A percentile compares a stretch with the other conserved stretches of the same genome.
phyloP scores from a whole-genome alignment of 352 stramenopile genomes.

The Phytophthora citrophthora region DNA sequence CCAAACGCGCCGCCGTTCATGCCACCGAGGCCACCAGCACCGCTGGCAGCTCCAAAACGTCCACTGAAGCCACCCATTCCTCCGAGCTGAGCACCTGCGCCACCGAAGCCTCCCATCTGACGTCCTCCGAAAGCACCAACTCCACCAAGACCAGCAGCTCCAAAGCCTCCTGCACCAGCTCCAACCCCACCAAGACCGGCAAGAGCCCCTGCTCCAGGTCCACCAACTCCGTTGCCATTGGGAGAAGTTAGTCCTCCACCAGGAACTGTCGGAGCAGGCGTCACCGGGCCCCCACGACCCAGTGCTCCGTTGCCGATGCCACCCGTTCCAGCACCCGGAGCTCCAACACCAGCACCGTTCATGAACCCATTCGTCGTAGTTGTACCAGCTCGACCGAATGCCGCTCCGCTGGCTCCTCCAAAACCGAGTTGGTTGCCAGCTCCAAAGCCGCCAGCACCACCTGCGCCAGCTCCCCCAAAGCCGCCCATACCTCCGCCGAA shows the following conservation, averaged over 20 bases:
- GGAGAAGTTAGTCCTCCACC: slow-evolving; percentile 1
- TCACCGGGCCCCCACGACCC: slow-evolving; percentile 2
- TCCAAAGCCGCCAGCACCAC: neutral
- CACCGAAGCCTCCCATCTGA: no score
- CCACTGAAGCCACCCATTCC: neutral
- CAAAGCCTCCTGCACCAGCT: slow-evolving; percentile 4
- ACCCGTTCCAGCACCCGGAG: neutral
- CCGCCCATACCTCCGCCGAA: slow-evolving; percentile 8
- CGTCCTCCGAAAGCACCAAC: neutral
- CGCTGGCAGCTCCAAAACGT: neutral
- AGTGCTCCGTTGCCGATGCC: slow-evolving; percentile 6
- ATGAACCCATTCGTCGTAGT: slow-evolving; percentile 8
- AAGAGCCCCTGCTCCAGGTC: slow-evolving; percentile 2
- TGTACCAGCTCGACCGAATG: slow-evolving; percentile 3
- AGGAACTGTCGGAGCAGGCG: slow-evolving; percentile 26
- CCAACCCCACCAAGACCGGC: neutral
- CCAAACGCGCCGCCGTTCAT: slow-evolving; percentile 11
- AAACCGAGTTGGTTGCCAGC: slow-evolving; percentile 3
- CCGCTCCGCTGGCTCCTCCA: slow-evolving; percentile 6
- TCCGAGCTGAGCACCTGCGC: neutral
- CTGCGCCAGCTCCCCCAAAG: slow-evolving; percentile 1
- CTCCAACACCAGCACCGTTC: neutral
- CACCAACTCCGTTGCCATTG: neutral
- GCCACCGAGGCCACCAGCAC: slow-evolving; percentile 1
- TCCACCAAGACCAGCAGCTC: neutral